Evolutionary conservation across 805 yeast species (phyloP).

Genomic region (Candida silvicultrix): DNA sequence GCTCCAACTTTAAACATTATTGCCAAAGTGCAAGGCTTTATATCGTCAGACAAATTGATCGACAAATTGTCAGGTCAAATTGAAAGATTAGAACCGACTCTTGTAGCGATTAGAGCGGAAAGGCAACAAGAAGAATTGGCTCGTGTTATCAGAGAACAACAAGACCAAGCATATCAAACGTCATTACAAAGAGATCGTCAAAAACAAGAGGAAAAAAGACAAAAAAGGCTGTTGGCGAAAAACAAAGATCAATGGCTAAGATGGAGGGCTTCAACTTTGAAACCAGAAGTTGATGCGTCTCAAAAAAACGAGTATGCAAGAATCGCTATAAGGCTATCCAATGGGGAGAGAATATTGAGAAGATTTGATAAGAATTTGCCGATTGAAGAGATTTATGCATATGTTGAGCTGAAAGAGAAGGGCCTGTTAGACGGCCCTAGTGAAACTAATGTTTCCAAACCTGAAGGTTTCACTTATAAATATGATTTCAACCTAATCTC

Average conservation of each 20-base stretch:
- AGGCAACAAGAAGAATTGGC: slow-evolving; percentile 53
- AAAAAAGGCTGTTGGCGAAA: slow-evolving; percentile 14
- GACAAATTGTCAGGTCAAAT: slow-evolving; percentile 39
- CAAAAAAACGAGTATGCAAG: slow-evolving; percentile 37
- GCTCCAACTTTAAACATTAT: slow-evolving; percentile 56
- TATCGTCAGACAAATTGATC: slow-evolving; percentile 34
- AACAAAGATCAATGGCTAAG: slow-evolving; percentile 36
- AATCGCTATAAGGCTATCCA: slow-evolving; percentile 61
- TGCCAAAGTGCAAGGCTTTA: slow-evolving; percentile 54
- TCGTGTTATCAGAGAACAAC: slow-evolving; percentile 57
- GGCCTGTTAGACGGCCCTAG: slow-evolving; percentile 20
- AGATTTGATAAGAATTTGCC: slow-evolving; percentile 38
- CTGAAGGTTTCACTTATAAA: slow-evolving; percentile 35
- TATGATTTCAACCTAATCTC: slow-evolving; percentile 46
- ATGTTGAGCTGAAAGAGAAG: slow-evolving; percentile 46
- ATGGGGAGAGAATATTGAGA: slow-evolving; percentile 53
- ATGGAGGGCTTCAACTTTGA: slow-evolving; percentile 36
- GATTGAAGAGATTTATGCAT: slow-evolving; percentile 65
- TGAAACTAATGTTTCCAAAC: slow-evolving; percentile 21
- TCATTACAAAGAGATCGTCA: slow-evolving; percentile 64
- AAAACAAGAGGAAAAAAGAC: slow-evolving; percentile 36
- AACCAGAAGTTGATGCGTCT: slow-evolving; percentile 23
- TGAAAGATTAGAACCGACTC: slow-evolving; percentile 53
- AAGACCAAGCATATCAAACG: slow-evolving; percentile 70
- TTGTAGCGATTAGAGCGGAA: slow-evolving; percentile 56